Evolutionary conservation across 1,139 yeast species (phyloP), one percentile per base, ranked within the genome.

Genomic region (Yamadazyma dushanensis): DNA sequence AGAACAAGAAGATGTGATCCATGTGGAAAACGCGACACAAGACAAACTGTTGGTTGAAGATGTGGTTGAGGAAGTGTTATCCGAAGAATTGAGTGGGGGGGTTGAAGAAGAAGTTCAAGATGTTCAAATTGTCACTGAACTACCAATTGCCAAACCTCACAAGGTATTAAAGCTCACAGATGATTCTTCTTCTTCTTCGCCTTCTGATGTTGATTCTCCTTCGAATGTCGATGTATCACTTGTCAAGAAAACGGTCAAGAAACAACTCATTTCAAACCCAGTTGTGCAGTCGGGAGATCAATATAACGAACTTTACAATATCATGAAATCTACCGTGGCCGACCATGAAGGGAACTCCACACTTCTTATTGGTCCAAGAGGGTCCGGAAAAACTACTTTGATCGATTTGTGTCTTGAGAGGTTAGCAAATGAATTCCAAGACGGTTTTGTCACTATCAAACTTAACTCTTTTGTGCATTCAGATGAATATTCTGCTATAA

Each of bases 311-410:
- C 30, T 46, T 4, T 43, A 37, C 21, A 30, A 19, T 17, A 19
- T 46, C 9, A 37, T 90, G 40, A 78, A 78, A 39, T 80, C 80
- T 44, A 83, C 96, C 0, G 70, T 90, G 0, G 61, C 66, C 13
- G 78, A 78, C 44, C 74, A 77, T 25, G 95, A 88, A 47, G 92
- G 96, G 4, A 89, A 86, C 53, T 89, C 97, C 1, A 78, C 83
- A 8, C 63, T 90, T 8, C 41, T 92, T 1, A 71, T 88, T 31
- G 98, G 98, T 0, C 90, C 96, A 0, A 63, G 90, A 32, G 78
- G 85, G 1, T 66, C 80, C 5, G 97, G 96, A 0, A 92, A 92
- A 55, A 71, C 94, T 0, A 61, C 77, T 2, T 59, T 86, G 8
- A 66, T 90, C 7, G 72, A 83, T 30, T 61, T 68, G 5, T 87